phyloP scores from a whole-genome alignment of 2,329 filamentous ascomycete species.

The Colletotrichum tanaceti region DNA sequence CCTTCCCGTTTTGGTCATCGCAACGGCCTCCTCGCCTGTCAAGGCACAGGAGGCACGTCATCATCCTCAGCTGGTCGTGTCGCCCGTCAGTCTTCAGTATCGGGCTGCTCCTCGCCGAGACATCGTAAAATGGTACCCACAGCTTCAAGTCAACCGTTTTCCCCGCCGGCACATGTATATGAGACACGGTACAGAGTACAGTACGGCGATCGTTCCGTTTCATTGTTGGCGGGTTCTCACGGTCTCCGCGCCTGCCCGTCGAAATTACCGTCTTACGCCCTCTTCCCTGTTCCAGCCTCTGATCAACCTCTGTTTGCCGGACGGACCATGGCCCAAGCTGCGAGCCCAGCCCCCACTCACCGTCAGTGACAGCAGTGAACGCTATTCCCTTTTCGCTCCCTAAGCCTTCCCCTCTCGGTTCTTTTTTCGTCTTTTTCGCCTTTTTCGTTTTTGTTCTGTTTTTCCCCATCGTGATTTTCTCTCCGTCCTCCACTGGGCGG shows the following conservation, averaged over 20 bases:
- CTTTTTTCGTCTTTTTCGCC: slow-evolving; percentile 2
- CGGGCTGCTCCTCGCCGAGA: background rate
- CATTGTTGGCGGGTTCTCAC: background rate
- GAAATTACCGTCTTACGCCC: slow-evolving; percentile 67
- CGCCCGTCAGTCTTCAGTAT: background rate
- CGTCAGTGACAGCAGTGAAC: slow-evolving; percentile 34
- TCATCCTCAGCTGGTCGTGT: slow-evolving; percentile 1
- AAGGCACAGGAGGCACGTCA: slow-evolving; percentile 28
- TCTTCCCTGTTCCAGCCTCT: slow-evolving; percentile 60
- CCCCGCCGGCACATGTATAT: background rate
- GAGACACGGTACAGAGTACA: too few species aligned
- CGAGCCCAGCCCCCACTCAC: slow-evolving; percentile 36
- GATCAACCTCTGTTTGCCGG: slow-evolving; percentile 24
- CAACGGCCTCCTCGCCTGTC: slow-evolving; percentile 34
- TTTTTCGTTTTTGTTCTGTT: slow-evolving; percentile 2
- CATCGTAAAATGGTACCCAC: background rate
- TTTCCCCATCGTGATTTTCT: background rate
- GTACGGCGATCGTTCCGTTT: background rate
- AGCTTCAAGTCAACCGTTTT: background rate
- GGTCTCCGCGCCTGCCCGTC: slow-evolving; percentile 54
- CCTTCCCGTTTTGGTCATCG: slow-evolving; percentile 38
- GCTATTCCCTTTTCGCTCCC: slow-evolving; percentile 35
- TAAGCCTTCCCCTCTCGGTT: slow-evolving; percentile 4
- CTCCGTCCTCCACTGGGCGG: slow-evolving; percentile 26
- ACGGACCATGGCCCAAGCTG: slow-evolving; percentile 29